A percentile compares a stretch with the other conserved stretches of the same genome.
phyloP scores from a whole-genome alignment of 2,329 filamentous ascomycete species.

The Rutstroemia sp. region DNA sequence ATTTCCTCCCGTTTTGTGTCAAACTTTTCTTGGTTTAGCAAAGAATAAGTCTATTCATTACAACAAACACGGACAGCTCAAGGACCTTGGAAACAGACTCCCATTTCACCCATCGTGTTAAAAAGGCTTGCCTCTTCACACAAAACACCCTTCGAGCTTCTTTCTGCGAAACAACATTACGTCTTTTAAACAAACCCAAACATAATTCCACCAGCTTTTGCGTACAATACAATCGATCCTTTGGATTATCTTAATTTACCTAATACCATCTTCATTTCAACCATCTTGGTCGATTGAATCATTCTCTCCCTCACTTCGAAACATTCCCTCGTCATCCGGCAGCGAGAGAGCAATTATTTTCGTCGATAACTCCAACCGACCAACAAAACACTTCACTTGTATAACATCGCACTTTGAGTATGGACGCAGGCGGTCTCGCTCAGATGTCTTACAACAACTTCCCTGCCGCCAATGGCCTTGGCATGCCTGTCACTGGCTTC shows the following conservation, averaged over 20 bases:
- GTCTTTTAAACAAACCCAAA: conserved; percentile 1
- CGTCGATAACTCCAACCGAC: not conserved
- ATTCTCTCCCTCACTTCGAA: not conserved
- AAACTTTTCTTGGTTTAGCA: not conserved
- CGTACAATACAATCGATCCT: conserved; percentile 1
- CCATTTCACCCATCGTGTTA: not conserved
- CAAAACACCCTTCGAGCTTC: conserved; percentile 1
- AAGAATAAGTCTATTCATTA: conserved; percentile 1
- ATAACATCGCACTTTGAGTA: conserved; percentile 31
- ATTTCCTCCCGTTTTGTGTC: not conserved
- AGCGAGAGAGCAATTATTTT: not conserved
- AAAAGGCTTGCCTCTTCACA: not conserved
- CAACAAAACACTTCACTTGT: conserved; percentile 11
- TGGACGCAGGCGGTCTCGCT: conserved; percentile 99
- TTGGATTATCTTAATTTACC: conserved; percentile 9
- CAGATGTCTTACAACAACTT: conserved; percentile 93
- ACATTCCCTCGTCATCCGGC: not conserved
- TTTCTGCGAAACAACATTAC: not conserved
- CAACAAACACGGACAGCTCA: not conserved
- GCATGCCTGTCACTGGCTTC: conserved; percentile 71
- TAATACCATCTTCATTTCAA: conserved; percentile 1
- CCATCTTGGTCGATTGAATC: not conserved
- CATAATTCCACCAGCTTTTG: not conserved
- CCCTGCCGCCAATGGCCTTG: conserved; percentile 61
- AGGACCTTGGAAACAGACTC: not conserved